Base-by-base conservation (phyloP, 2,329 filamentous ascomycete genomes). In the Pseudogymnoascus sp. region DNA sequence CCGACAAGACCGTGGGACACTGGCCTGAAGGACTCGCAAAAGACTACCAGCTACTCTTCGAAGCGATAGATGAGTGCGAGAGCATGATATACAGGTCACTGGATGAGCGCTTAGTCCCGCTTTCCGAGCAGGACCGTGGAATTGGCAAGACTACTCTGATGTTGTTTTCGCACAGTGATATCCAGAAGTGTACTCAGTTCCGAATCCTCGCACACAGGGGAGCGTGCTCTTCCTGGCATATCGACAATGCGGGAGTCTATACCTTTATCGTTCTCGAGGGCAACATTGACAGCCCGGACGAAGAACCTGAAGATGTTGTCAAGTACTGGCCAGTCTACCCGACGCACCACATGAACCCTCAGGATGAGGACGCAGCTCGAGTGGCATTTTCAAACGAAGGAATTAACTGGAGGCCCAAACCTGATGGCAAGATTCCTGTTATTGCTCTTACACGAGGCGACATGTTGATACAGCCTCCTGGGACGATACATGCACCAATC, bases 261-360 rank as follows among this genome's bases (percentile, higher is more conserved):
- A 64, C 62, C n/a, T 64, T 62, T 5, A 39, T 64, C 11, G 8
- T 34, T 14, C 36, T 64, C 23, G 57, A 62, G 34, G n/a, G 62
- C 11, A 64, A 64, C 16, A 26, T 18, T n/a, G 57, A 42, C 8
- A 36, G 21, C 16, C 31, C n/a, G 6, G 21, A 26, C 4, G 62
- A 64, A 37, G 3, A 62, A 45, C 36, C 5, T 47, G 62, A 64
- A 18, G 62, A 64, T 47, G 62, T 64, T 14, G 62, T 64, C 23
- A 64, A 64, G 26, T 64, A 64, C 31, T 64, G 62, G 62, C 62
- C 62, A 10, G 29, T 64, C 37, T 62, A 42, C 26, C 62, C 62
- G 1, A 39, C 40, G 23, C 34, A 64, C 23, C 54, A 37, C 36
- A 23, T 64, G 36, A 42, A 6, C 31, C 12, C 31, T 3, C 11